Base-by-base conservation (phyloP, 2,329 filamentous ascomycete species). In the Colletotrichum gloeosporioides region DNA sequence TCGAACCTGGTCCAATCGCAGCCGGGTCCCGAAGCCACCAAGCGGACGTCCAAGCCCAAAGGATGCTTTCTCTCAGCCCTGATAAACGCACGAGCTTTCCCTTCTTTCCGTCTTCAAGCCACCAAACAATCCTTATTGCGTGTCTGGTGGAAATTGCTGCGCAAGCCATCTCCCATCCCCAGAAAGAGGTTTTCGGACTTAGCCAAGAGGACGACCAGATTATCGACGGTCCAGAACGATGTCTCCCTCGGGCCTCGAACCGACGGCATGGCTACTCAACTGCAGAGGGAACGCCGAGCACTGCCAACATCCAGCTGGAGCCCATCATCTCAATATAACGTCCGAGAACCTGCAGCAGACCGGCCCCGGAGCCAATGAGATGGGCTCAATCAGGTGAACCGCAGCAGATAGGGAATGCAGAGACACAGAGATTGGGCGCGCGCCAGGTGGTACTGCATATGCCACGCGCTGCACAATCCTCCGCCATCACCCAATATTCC, bases 401-500 rank as follows among this genome's bases (percentile, higher is more conserved):
- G 59, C 27, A 32, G 63, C 44, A 65, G 22, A 63, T 15, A 34
- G 27, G 31, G 68, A 44, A 36, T 25, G 65, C 22, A 29, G 27
- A 15, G 32, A 59, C 55, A 61, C 22, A 55, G 69, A 63, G 69
- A 69, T 39, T 34, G 55, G 49, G 61, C 25, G 63, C 69, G 62
- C 25, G 53, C 16, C 53, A 25, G n/a, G 73, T 68, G 27, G 69
- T 49, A 75, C 73, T 49, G 63, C 69, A 75, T 75, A 64, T 75
- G 69, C 49, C 73, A 75, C 34, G 73, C 63, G 73, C 62, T 72
- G 73, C 69, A 73, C 73, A 73, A 73, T 49, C 73, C 69, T 57
- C 63, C 64, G 69, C 73, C 63, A 75, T 64, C 44, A 68, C 36
- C 29, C 73, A 75, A 75, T 73, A 75, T 57, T 73, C 44, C 8